Evolutionary conservation across 139 green algal species (phyloP).

Genomic region (Micromonas pusilla): DNA sequence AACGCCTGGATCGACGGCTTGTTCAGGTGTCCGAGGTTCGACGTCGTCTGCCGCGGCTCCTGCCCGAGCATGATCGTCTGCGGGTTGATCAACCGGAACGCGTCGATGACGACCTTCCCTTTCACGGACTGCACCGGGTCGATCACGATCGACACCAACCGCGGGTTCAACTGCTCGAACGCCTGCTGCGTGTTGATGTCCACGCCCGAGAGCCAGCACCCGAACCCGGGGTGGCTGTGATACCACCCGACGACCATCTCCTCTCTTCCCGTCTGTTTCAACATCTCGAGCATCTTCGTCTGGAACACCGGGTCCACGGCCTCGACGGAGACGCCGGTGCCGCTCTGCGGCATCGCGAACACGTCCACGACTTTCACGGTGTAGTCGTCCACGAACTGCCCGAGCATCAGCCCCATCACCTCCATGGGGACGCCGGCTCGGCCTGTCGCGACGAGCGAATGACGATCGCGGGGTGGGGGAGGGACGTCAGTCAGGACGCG

Average conservation of each 20-base stretch:
- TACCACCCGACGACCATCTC: constrained; percentile 99
- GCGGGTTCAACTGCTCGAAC: constrained; percentile 93
- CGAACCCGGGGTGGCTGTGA: constrained; percentile 96
- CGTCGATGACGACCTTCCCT: constrained; percentile 95
- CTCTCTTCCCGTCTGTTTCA: constrained; percentile 85
- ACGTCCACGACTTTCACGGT: constrained; percentile 97
- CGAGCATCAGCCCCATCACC: constrained; percentile 99
- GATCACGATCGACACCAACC: constrained; percentile 93
- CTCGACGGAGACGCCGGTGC: constrained; percentile 94
- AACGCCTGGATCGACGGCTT: constrained; percentile 96
- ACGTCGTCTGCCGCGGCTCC: constrained; percentile 95
- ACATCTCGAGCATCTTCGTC: constrained; percentile 99
- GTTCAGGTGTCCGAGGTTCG: constrained; percentile 94
- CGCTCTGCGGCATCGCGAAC: constrained; percentile 98
- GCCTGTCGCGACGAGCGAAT: too few relatives aligned
- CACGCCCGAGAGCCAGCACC: constrained; percentile 98
- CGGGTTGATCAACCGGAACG: constrained; percentile 90
- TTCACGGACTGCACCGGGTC: constrained; percentile 97
- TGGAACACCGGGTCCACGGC: constrained; percentile 98
- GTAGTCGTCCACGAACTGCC: constrained; percentile 99
- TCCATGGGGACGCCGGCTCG: constrained; percentile 97
- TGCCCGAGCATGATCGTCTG: constrained; percentile 99
- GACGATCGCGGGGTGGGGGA: too few relatives aligned
- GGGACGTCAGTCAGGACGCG: too few relatives aligned
- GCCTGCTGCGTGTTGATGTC: constrained; percentile 99